phyloP scores from a whole-genome alignment of 352 stramenopile species.

The Phytopythium chamaehyphon region DNA sequence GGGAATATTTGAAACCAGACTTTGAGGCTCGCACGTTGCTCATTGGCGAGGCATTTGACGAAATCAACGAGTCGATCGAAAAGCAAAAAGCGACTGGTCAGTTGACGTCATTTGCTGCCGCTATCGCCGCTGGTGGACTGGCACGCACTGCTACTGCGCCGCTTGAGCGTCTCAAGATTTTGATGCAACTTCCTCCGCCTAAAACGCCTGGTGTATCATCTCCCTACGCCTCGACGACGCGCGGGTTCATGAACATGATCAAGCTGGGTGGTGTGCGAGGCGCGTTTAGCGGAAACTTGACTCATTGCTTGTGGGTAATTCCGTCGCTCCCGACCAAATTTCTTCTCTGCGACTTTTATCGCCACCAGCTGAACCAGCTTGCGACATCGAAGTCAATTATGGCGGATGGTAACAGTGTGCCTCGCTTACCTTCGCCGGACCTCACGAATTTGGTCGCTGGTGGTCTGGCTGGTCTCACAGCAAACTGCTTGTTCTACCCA shows the following conservation, averaged over 20 bases:
- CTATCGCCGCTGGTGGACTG: constrained; percentile 59
- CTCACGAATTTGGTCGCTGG: constrained; percentile 59
- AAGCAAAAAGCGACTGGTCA: constrained; percentile 29
- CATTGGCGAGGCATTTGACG: constrained; percentile 12
- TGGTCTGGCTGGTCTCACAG: constrained; percentile 61
- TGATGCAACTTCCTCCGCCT: constrained; percentile 56
- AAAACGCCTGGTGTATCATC: constrained; percentile 2
- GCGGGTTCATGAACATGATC: constrained; percentile 70
- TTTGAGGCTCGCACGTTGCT: constrained; percentile 13
- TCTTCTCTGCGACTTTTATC: constrained; percentile 66
- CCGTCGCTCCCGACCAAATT: constrained; percentile 80
- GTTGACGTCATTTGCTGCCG: constrained; percentile 47
- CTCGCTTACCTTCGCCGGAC: constrained; percentile 15
- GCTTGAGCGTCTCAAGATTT: constrained; percentile 78
- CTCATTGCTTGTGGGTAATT: constrained; percentile 80
- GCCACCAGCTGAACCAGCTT: constrained; percentile 37
- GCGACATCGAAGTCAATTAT: constrained; percentile 4
- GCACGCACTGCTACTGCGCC: constrained; percentile 65
- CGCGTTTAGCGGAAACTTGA: constrained; percentile 76
- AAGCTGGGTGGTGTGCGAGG: constrained; percentile 48
- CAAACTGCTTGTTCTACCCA: constrained; percentile 70
- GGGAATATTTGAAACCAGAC: constrained; percentile 39
- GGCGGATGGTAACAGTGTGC: background rate
- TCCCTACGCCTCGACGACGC: constrained; percentile 44
- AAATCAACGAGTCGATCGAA: constrained; percentile 17